Base-by-base conservation (phyloP, 2,329 filamentous ascomycete genomes). In the Pezicula carpinea region DNA sequence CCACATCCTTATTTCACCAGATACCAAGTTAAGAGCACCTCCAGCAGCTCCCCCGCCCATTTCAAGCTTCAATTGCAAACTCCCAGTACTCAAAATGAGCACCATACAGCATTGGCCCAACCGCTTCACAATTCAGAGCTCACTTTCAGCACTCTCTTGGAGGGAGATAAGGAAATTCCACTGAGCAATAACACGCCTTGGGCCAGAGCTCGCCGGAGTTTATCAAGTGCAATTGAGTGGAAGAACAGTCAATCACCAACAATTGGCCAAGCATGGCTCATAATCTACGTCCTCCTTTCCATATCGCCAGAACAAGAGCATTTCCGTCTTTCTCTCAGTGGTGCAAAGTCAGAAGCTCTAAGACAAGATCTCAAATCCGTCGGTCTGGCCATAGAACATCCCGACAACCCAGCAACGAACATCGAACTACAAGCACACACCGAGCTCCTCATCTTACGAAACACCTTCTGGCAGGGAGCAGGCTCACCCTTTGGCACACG, bases 391-490 rank as follows among this genome's bases (percentile, higher is more conserved):
- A 63, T 68, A 14, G 55, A 64, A 22, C 66, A 73, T 56, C 70
- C 69, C 11, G 18, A 26, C 5, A 19, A n/a, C 8, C 38, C 18
- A 40, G 38, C 38, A 40, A 22, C 6, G 11, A 18, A 17, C 10
- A 66, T 46, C 33, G 18, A 19, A 15, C 8, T 19, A 7, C n/a
- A 35, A 35, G 58, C 65, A 11, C 26, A 29, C 10, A 58, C 64
- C 8, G 65, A 74, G 47, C 54, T 79, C 31, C 53, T 82, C 21
- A 60, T 80, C 39, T 66, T 78, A 2, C 69, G 77, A 47, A 69
- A 70, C 64, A 72, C 81, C 29, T 86, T 87, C 69, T 87, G 83
- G 82, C 83, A 86, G 58, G 83, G 83, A 39, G 83, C 83, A 23
- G 82, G 76, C 15, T 84, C 82, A 1, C 83, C 83, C 6, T 76